A percentile compares a stretch with the other conserved stretches of the same genome.
Conservation (phyloP, 192 early-diverging fungal species). For the Rhizophagus clarus region DNA sequence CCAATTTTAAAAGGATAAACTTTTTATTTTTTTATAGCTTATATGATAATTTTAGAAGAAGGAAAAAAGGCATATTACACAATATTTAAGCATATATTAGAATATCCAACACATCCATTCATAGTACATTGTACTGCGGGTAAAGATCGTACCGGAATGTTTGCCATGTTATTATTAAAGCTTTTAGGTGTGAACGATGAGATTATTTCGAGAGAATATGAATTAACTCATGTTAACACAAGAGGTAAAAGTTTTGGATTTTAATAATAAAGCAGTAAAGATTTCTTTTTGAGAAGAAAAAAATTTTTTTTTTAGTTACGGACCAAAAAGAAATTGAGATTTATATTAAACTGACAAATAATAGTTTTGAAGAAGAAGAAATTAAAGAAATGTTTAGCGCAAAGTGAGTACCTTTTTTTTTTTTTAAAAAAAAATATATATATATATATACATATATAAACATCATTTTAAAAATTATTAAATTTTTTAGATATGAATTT, state of each 20-base stretch:
- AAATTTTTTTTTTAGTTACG: not conserved
- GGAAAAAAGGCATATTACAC: not conserved
- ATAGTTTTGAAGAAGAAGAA: not conserved
- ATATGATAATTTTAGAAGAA: not conserved
- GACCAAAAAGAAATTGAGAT: not conserved
- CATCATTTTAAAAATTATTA: not conserved
- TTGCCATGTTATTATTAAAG: constrained; percentile 59
- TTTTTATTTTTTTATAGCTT: not conserved
- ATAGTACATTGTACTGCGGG: constrained; percentile 74
- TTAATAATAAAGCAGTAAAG: not conserved
- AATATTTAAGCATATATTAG: constrained; percentile 3
- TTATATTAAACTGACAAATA: not conserved
- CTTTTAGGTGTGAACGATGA: constrained; percentile 69
- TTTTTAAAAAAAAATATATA: too few species aligned
- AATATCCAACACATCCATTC: constrained; percentile 37
- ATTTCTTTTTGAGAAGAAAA: not conserved
- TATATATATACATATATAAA: not conserved
- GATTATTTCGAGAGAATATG: constrained; percentile 67
- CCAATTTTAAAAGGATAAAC: not conserved
- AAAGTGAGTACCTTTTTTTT: not conserved
- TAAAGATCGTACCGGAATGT: constrained; percentile 69
- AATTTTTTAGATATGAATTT: constrained; percentile 6
- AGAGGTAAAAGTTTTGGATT: not conserved
- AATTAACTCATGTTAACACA: constrained; percentile 39
- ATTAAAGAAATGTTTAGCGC: not conserved